Base-by-base conservation (phyloP, 192 early-diverging fungal genomes). In the Mortierella claussenii region DNA sequence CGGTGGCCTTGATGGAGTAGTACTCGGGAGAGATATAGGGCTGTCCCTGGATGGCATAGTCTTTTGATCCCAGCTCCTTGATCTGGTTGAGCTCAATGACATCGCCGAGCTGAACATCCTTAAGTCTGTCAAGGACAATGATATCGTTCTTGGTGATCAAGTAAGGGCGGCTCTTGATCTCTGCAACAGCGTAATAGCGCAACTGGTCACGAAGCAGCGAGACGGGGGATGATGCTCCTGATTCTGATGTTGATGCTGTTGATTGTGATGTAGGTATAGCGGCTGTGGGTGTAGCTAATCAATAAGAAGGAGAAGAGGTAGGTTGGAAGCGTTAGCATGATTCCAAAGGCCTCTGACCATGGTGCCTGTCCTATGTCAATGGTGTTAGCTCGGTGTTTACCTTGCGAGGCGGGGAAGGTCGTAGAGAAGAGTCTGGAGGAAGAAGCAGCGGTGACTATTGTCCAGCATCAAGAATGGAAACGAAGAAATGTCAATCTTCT, bases 101-200 rank as follows among this genome's bases (percentile, higher is more conserved):
- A 83, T 98, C 96, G 20, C 97, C 97, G 1, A 97, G 79, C 31
- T 88, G 69, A 24, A 97, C 86, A 44, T 97, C 93, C 36, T 91
- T 91, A 69, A 97, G 89, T 20, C 93, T 78, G 76, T 92, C 87
- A 40, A 93, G 87, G 13, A 96, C 82, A 40, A 99, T 87, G 51
- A 96, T 83, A 73, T 99, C 97, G 81, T 95, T 92, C 59, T 91
- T 82, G 18, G 92, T 89, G 20, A 97, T 93, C 52, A 94, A 87
- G 80, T 91, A 97, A 8, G 92, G 95, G n/a, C 92, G 88, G 55
- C 87, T 87, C 51, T 93, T 90, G 59, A 99, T 87, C 54, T 97
- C 93, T 11, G 95, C 91, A 26, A 95, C 93, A 4, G 96, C 95
- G 73, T 91, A 95, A 79, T 90, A 91, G 26, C 85, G 86, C 46